Conservation (phyloP, 202 grass and related monocot species). For the Schoenoplectus triqueter region DNA sequence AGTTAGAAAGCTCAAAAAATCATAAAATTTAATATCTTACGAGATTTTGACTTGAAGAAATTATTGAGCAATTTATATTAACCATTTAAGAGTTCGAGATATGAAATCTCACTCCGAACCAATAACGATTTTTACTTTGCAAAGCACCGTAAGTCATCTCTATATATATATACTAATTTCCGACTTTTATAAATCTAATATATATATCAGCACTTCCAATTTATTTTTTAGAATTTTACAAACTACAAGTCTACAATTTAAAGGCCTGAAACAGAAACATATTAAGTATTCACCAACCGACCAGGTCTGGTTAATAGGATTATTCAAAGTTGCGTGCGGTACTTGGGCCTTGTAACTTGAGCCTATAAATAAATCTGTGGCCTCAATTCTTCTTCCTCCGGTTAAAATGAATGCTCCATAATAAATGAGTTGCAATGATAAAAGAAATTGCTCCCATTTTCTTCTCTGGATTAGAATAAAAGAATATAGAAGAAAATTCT, state of each 20-base stretch:
- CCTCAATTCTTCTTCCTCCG: neutral
- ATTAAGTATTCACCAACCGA: constrained; percentile 22
- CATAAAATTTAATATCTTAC: too few relatives aligned
- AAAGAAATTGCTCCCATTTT: neutral
- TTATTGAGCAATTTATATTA: too few relatives aligned
- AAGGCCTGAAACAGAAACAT: neutral
- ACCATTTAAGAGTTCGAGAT: too few relatives aligned
- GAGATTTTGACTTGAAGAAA: too few relatives aligned
- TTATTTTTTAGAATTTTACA: neutral
- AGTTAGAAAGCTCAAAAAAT: too few relatives aligned
- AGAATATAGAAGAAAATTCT: too few relatives aligned
- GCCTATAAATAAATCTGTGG: neutral
- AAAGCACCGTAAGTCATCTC: too few relatives aligned
- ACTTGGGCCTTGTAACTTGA: constrained; percentile 14
- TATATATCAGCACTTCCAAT: neutral
- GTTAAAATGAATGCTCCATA: neutral
- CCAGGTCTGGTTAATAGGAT: constrained; percentile 19
- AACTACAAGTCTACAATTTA: neutral
- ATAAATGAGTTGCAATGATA: neutral
- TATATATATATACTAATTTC: too few relatives aligned
- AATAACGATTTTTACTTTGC: too few relatives aligned
- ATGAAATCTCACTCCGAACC: too few relatives aligned
- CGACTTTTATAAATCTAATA: too few relatives aligned
- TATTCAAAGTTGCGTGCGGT: constrained; percentile 6
- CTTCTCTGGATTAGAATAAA: neutral